phyloP scores from a whole-genome alignment of 306 rosid species.

The Carpinus viminea region DNA sequence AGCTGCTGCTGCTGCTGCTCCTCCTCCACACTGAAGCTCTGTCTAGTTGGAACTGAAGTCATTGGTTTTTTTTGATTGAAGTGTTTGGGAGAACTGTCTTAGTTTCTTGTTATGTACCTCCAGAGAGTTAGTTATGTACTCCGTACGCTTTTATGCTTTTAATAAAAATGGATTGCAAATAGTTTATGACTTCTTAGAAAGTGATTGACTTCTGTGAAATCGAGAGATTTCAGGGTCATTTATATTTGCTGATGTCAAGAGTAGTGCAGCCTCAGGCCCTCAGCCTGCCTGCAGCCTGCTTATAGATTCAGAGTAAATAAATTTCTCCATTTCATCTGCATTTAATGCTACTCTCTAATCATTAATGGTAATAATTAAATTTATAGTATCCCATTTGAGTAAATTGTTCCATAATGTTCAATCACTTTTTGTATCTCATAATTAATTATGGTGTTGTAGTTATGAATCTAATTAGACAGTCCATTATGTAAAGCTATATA shows the following conservation, averaged over 20 bases:
- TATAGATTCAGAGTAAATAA: too few relatives aligned
- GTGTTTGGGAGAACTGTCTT: conserved; percentile 51
- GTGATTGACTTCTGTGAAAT: neutral
- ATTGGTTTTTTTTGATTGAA: conserved; percentile 33
- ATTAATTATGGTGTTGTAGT: neutral
- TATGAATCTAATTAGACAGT: neutral
- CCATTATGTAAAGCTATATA: neutral
- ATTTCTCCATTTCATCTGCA: too few relatives aligned
- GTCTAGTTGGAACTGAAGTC: conserved; percentile 29
- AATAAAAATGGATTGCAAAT: neutral
- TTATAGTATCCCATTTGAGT: neutral
- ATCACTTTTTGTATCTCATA: neutral
- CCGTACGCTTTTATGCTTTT: neutral
- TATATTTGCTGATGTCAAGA: too few relatives aligned
- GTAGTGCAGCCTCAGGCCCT: too few relatives aligned
- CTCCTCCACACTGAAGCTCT: conserved; percentile 33
- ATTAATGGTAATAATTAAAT: too few relatives aligned
- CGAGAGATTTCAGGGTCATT: conserved; percentile 3
- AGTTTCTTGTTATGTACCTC: conserved; percentile 5
- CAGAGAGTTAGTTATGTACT: neutral
- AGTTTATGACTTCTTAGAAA: neutral
- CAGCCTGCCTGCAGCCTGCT: too few relatives aligned
- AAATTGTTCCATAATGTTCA: neutral
- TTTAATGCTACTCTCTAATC: too few relatives aligned
- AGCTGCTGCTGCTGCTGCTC: conserved; percentile 29